Evolutionary conservation across 108 stramenopile species (phyloP), one percentile per base, ranked within the genome.

Genomic region (Discostella stelligeroides): DNA sequence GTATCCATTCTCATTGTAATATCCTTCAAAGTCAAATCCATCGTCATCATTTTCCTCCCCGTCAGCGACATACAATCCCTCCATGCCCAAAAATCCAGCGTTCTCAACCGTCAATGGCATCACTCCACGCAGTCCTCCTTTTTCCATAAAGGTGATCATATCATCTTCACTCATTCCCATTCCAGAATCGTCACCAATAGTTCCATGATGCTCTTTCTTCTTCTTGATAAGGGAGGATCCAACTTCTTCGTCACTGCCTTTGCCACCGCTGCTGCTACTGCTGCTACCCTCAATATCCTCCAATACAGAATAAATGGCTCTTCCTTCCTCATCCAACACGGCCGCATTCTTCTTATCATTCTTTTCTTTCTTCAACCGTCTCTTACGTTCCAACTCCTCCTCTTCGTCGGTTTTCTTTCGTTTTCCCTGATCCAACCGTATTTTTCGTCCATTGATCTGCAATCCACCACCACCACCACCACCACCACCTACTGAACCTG

Each of bases 381-480:
- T 24, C 66, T 54, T 40, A 40, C 45, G 50, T 56, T 88, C 66
- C 21, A 85, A 13, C 28, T 76, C 82, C 11, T 79, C 25, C 45
- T 78, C 67, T n/a, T 83, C 75, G 41, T 82, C 81, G 30, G 71
- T 64, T 13, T 60, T 60, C 63, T 82, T 88, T 78, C 81, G 83
- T 42, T 76, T 63, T 14, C 92, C 92, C 71, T 91, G 91, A 69
- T 74, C 76, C 43, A 92, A 73, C n/a, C 79, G 64, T 6, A 96
- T 53, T 15, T 47, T 37, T 27, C 91, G 55, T 27, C 84, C 88
- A 65, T 70, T 63, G 30, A 92, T 60, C 50, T 69, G 79, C 58
- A 75, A 72, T 25, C 65, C 65, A 11, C 63, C 59, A 23, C 60
- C 76, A n/a, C 81, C 80, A 15, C 15, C 25, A 6, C 48, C 48